Base-by-base conservation (phyloP, 208 protist species). In the Trypanosoma scelopori region DNA sequence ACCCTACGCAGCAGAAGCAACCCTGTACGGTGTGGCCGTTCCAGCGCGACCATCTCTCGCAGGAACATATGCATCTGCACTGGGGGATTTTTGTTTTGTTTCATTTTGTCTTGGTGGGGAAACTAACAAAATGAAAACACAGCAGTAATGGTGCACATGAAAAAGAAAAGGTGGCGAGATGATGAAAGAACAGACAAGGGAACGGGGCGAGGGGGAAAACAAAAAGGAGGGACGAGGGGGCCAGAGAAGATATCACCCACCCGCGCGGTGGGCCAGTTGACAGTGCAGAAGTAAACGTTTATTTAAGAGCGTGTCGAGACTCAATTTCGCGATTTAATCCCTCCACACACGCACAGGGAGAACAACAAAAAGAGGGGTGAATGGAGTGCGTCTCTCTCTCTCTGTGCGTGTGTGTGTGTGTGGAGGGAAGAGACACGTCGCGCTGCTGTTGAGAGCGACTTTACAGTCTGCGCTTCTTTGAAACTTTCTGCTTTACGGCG, bases 401-500 rank as follows among this genome's bases (percentile, higher is more conserved):
- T n/a, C n/a, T 43, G 53, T 39, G 42, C 3, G 32, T 37, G 9
- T 9, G 9, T 11, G 32, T 37, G 5, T 37, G 32, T 11, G 32
- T 37, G 32, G 9, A 9, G 32, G 32, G 9, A 37, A 9, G 5
- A 37, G 32, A 37, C 32, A 37, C 9, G 32, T 37, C 32, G 32
- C 5, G 32, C 32, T 37, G 32, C 32, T 11, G 32, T 37, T 37
- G 32, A 3, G 9, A 11, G 5, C n/a, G 18, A 35, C 48, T 28
- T 73, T 49, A 65, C 5, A 57, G n/a, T 41, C 27, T 55, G 28
- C 60, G 60, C 25, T 41, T 43, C 60, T 56, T 65, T 5, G 39
- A 28, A 12, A 22, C 23, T n/a, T 37, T 35, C 23, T 35, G 25
- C 39, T 77, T 72, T 49, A 79, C 73, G 27, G 75, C 73, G 49